Conservation (phyloP, 306 rosid genomes). For the Cyamopsis tetragonoloba region DNA sequence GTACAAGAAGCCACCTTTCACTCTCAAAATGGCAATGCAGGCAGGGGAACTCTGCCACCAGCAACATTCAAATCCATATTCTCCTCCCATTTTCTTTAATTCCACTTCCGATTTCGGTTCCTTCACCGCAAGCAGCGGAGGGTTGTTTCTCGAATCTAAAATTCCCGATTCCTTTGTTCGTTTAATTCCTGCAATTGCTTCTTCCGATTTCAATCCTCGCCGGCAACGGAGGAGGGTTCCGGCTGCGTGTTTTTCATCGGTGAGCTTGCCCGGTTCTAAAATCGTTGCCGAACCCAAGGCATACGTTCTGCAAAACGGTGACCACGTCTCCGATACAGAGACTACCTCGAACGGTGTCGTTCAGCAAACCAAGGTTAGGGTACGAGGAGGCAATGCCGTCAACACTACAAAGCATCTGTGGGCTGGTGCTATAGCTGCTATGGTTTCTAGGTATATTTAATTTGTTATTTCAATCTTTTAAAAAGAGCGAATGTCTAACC, state of each 20-base stretch:
- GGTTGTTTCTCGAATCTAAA: constrained; percentile 68
- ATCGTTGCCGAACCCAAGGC: constrained; percentile 50
- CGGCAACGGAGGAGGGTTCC: constrained; percentile 25
- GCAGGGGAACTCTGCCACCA: constrained; percentile 30
- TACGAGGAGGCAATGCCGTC: constrained; percentile 54
- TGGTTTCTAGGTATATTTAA: constrained; percentile 80
- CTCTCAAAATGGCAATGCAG: constrained; percentile 31
- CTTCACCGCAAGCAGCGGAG: constrained; percentile 37
- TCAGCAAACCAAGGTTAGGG: constrained; percentile 34
- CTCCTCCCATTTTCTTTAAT: constrained; percentile 22
- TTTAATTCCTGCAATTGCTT: constrained; percentile 20
- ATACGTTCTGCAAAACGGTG: constrained; percentile 41
- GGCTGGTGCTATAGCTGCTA: constrained; percentile 97
- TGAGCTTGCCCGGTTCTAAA: constrained; percentile 52
- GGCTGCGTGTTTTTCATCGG: constrained; percentile 53
- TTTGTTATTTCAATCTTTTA: no score
- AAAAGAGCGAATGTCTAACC: no score
- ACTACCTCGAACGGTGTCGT: constrained; percentile 12
- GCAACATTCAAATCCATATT: constrained; percentile 20
- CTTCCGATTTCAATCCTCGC: constrained; percentile 12
- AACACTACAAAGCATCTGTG: constrained; percentile 88
- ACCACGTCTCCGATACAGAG: constrained; percentile 41
- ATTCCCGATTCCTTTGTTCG: constrained; percentile 48
- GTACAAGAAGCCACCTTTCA: neutral
- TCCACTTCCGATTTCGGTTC: constrained; percentile 21